Base-by-base conservation (phyloP, 2,329 filamentous ascomycete species). In the Phaeosphaeriaceae sp. region DNA sequence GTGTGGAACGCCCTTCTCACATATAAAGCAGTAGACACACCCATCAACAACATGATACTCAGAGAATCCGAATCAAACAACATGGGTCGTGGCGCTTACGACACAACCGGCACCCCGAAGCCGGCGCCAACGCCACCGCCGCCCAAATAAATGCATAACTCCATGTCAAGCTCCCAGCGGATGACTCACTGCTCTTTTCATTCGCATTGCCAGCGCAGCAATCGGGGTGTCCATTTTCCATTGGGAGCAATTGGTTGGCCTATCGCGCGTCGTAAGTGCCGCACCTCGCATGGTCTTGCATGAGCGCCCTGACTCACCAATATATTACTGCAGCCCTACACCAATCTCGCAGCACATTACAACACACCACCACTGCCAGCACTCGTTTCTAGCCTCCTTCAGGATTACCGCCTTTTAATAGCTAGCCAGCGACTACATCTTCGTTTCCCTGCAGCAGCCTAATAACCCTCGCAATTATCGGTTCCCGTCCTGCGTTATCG, bases 21-120 rank as follows among this genome's bases (percentile, higher is more conserved):
- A 46, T 69, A 69, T 66, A 68, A 69, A 68, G 45, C 54, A 68
- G 61, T 52, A 58, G 35, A 50, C 52, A 49, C 53, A 53, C 48
- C 51, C 60, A 52, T 52, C 57, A 42, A 50, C 64, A 70, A 52
- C 44, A 77, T 77, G 76, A 77, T 78, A 58, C 60, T 72, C 67
- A 70, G 72, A 68, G 72, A 74, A 52, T 70, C 68, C 47, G 64
- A 70, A 54, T 66, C 71, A 42, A 73, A 63, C 64, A 77, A 77
- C 71, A 79, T 79, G 77, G 76, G 76, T 49, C 76, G 77, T 58
- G 77, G 77, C 52, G 76, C 76, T 52, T 79, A 79, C 66, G 77
- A 79, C 61, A 79, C 76, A 21, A 79, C 76, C n/a, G 76, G 76
- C 54, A 74, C 76, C n/a, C 72, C 75, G 42, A 77, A 77, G 66